Evolutionary conservation across 257 asterid genomes (phyloP).

Genomic region (Fraxinus americana): DNA sequence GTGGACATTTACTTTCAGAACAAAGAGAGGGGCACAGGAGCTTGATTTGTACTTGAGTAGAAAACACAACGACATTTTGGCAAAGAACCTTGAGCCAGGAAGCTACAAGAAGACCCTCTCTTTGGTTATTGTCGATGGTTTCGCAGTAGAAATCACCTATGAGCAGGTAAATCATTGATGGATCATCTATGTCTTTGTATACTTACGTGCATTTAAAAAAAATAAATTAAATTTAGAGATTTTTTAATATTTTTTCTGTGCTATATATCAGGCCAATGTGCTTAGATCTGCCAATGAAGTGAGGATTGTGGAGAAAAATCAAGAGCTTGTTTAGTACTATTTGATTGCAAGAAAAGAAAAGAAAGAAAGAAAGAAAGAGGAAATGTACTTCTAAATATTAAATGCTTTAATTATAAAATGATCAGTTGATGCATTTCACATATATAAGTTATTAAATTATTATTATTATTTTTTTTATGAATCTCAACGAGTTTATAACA

Average conservation of each 20-base stretch:
- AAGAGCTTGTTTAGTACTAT: constrained; percentile 41
- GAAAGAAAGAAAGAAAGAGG: not conserved
- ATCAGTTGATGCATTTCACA: no score
- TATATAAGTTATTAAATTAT: not conserved
- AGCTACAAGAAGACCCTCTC: constrained; percentile 74
- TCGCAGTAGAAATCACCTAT: constrained; percentile 74
- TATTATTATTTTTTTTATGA: no score
- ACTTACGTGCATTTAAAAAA: not conserved
- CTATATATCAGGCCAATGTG: constrained; percentile 52
- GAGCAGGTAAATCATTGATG: constrained; percentile 49
- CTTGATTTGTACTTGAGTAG: constrained; percentile 71
- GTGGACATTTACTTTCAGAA: constrained; percentile 28
- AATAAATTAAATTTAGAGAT: not conserved
- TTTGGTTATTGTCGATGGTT: constrained; percentile 79
- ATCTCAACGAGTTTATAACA: not conserved
- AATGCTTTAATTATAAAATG: constrained; percentile 23
- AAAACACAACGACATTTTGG: constrained; percentile 74
- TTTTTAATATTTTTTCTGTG: not conserved
- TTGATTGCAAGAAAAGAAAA: no score
- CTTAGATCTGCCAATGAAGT: constrained; percentile 76
- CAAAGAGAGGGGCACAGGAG: constrained; percentile 60
- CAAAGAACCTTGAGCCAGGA: constrained; percentile 53
- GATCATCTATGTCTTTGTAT: not conserved
- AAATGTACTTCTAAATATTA: constrained; percentile 20
- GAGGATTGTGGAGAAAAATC: constrained; percentile 91